These are phyloP conservation scores for Aspergillus tamarii DNA, from an alignment of 2,329 filamentous ascomycete genomes.

Conservation along the genomic window DNA sequence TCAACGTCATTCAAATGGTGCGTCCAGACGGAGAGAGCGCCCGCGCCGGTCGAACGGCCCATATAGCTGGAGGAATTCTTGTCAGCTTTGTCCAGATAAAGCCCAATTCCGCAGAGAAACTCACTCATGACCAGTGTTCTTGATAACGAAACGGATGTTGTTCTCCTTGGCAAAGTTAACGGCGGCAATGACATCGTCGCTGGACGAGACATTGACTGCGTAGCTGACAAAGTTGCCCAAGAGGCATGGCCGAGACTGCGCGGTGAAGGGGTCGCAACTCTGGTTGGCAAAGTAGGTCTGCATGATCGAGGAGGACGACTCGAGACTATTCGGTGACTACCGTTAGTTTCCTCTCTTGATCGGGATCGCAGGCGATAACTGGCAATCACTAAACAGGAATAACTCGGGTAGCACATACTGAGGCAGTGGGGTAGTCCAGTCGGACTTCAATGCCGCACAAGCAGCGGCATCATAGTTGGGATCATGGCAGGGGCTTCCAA, in stretches of 20 bases:
- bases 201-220: constrained; percentile 38
- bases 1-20: constrained; percentile 36
- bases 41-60: constrained; percentile 65
- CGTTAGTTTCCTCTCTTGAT: not conserved
- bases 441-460: constrained; percentile 22
- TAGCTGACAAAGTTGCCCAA: constrained; percentile 38
- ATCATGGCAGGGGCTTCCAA: constrained; percentile 42
- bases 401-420: constrained; percentile 27
- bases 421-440: constrained; percentile 32
- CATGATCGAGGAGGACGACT: constrained; percentile 37
- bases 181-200: constrained; percentile 31
- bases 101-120: not conserved
- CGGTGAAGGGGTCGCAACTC: constrained; percentile 35
- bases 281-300: constrained; percentile 36
- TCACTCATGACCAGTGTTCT: constrained; percentile 48
- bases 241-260: constrained; percentile 26
- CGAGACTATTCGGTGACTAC: constrained; percentile 15
- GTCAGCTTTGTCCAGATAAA: not conserved
- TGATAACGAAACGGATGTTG: constrained; percentile 56
- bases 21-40: constrained; percentile 44
- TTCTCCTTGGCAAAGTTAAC: constrained; percentile 50
- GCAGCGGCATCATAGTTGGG: constrained; percentile 27
- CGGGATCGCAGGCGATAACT: no score
- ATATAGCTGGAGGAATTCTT: constrained; percentile 29
- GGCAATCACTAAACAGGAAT: not conserved